Conservation (phyloP, 805 yeast genomes). For the Cyberlindnera subsufficiens region DNA sequence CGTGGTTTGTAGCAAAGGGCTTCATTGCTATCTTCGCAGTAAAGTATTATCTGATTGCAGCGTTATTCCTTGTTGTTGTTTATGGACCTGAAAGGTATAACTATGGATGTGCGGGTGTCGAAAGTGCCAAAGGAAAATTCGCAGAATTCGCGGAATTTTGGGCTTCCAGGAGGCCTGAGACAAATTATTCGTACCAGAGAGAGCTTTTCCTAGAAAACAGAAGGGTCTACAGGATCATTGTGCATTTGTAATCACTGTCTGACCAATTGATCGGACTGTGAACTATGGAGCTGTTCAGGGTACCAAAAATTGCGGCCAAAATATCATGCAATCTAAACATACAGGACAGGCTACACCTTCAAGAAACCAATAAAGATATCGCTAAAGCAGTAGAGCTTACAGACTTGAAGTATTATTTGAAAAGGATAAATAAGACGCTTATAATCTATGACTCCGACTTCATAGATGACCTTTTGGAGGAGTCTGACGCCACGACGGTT, state of each 20-base stretch:
- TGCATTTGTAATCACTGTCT: background rate
- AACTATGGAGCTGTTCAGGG: conserved; percentile 1
- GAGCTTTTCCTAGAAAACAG: too few species aligned
- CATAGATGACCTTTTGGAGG: conserved; percentile 12
- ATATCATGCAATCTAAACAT: conserved; percentile 14
- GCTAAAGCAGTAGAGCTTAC: conserved; percentile 2
- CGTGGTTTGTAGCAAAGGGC: conserved; percentile 87
- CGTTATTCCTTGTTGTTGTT: background rate
- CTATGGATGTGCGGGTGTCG: background rate
- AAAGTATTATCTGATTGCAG: background rate
- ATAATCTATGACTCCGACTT: conserved; percentile 12
- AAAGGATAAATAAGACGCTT: conserved; percentile 8
- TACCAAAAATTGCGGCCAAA: conserved; percentile 4
- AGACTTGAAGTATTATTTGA: conserved; percentile 11
- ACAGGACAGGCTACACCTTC: conserved; percentile 16
- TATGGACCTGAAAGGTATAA: background rate
- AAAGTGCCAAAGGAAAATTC: background rate
- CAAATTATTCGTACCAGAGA: too few species aligned
- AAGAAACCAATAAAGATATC: conserved; percentile 4
- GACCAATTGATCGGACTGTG: background rate
- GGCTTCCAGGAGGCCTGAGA: too few species aligned
- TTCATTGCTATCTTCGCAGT: conserved; percentile 32
- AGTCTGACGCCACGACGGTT: conserved; percentile 9
- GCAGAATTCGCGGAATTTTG: too few species aligned
- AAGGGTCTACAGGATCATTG: too few species aligned